These are phyloP conservation scores for Xylariaceae sp. DNA, from an alignment of 2,329 filamentous ascomycete genomes.

Conservation along the genomic window DNA sequence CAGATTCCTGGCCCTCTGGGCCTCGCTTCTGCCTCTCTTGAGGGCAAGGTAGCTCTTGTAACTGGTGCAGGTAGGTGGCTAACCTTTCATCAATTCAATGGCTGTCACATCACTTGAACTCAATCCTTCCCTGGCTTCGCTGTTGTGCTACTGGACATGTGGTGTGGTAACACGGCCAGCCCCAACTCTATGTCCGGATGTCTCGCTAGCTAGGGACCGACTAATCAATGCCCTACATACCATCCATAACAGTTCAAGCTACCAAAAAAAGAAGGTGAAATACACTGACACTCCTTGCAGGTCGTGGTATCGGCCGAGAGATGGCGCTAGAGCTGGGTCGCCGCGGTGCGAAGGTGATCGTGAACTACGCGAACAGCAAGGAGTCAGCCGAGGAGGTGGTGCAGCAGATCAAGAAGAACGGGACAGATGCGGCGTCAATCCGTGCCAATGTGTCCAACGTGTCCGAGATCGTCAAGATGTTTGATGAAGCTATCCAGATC, in stretches of 20 bases:
- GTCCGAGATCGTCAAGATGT: conserved; percentile 66
- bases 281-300: conserved; percentile 41
- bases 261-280: conserved; percentile 3
- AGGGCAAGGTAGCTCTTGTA: conserved; percentile 48
- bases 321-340: conserved; percentile 71
- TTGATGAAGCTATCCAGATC: conserved; percentile 66
- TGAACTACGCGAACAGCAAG: conserved; percentile 72
- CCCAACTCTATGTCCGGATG: conserved; percentile 38
- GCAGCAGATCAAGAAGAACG: conserved; percentile 67
- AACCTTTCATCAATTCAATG: neutral
- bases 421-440: conserved; percentile 67
- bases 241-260: conserved; percentile 2
- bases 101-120: too few relatives aligned
- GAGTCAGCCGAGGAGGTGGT: conserved; percentile 71
- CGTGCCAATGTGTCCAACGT: conserved; percentile 73
- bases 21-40: conserved; percentile 47
- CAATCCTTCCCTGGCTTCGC: too few relatives aligned
- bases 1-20: conserved; percentile 48
- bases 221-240: conserved; percentile 19
- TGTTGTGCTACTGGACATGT: neutral
- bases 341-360: conserved; percentile 69
- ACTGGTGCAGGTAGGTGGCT: conserved; percentile 48
- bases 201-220: neutral
- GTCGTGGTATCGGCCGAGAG: conserved; percentile 70
- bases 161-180: conserved; percentile 23